These are phyloP conservation scores for Exophiala sp. DNA, from an alignment of 2,329 filamentous ascomycete genomes.

Conservation along the genomic window DNA sequence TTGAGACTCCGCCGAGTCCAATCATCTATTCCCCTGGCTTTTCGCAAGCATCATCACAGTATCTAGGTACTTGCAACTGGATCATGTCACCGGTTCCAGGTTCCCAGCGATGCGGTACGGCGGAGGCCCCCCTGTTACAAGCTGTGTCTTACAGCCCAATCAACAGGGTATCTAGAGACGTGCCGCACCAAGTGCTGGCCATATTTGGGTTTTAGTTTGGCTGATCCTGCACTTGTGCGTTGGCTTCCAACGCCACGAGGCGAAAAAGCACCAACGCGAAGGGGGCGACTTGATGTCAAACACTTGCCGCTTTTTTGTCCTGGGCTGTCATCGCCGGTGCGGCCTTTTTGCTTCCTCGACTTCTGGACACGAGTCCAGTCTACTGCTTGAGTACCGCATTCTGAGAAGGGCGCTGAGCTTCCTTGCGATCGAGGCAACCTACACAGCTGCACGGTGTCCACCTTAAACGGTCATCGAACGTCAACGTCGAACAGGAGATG, in stretches of 20 bases:
- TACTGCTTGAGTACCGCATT: no score
- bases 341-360: no score
- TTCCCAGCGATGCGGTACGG: constrained; percentile 25
- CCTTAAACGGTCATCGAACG: background rate
- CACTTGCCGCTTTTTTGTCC: constrained; percentile 3
- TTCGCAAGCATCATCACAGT: no score
- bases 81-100: background rate
- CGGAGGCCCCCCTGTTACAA: constrained; percentile 5
- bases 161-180: background rate
- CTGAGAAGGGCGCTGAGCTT: no score
- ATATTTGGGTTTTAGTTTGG: constrained; percentile 5
- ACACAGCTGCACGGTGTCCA: no score
- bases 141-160: constrained; percentile 4
- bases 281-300: background rate
- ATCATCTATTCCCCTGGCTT: constrained; percentile 7
- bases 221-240: constrained; percentile 11
- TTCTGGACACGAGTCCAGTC: no score
- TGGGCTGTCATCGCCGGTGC: no score
- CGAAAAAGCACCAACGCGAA: background rate
- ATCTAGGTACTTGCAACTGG: no score
- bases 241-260: constrained; percentile 8
- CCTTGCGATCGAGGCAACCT: no score
- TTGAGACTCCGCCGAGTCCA: background rate
- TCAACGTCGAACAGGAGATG: background rate
- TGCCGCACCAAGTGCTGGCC: background rate